phyloP scores from a whole-genome alignment of 495 filamentous ascomycete species.

The Jackrogersella minutella region DNA sequence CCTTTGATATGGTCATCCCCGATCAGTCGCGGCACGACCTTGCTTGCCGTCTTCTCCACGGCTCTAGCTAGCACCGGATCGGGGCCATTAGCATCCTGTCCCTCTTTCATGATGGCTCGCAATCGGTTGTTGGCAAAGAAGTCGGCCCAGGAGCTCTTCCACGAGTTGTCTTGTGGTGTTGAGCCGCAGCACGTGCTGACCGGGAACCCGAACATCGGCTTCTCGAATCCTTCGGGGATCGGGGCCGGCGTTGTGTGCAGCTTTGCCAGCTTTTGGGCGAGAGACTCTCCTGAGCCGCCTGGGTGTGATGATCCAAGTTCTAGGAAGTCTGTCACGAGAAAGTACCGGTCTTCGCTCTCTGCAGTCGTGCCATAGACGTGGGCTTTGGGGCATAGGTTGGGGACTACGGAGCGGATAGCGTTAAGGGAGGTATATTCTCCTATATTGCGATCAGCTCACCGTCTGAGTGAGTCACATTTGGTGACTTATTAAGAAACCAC shows the following conservation, averaged over 20 bases:
- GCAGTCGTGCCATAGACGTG: slow-evolving; percentile 72
- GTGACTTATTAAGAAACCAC: background rate
- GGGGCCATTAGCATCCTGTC: slow-evolving; percentile 66
- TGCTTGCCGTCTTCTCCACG: slow-evolving; percentile 67
- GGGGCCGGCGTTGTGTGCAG: slow-evolving; percentile 82
- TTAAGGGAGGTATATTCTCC: slow-evolving; percentile 87
- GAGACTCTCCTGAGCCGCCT: slow-evolving; percentile 54
- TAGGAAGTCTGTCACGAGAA: slow-evolving; percentile 85
- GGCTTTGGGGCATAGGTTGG: slow-evolving; percentile 76
- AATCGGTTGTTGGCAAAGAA: slow-evolving; percentile 84
- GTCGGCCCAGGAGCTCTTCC: slow-evolving; percentile 73
- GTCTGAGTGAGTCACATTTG: background rate
- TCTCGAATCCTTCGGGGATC: slow-evolving; percentile 63
- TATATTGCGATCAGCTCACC: slow-evolving; percentile 12
- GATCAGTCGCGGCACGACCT: slow-evolving; percentile 77
- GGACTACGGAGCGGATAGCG: slow-evolving; percentile 74
- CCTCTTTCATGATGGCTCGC: slow-evolving; percentile 65
- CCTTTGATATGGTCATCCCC: slow-evolving; percentile 70
- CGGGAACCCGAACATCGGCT: slow-evolving; percentile 79
- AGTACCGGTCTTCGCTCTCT: slow-evolving; percentile 61
- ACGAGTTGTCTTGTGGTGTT: slow-evolving; percentile 80
- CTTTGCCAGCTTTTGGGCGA: slow-evolving; percentile 79
- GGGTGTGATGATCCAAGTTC: slow-evolving; percentile 60
- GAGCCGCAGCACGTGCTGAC: slow-evolving; percentile 85
- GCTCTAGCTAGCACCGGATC: slow-evolving; percentile 61